Evolutionary conservation across 352 stramenopile genomes (phyloP), one percentile per base, ranked within the genome.

Genomic region (Phytopythium chamaehyphon): DNA sequence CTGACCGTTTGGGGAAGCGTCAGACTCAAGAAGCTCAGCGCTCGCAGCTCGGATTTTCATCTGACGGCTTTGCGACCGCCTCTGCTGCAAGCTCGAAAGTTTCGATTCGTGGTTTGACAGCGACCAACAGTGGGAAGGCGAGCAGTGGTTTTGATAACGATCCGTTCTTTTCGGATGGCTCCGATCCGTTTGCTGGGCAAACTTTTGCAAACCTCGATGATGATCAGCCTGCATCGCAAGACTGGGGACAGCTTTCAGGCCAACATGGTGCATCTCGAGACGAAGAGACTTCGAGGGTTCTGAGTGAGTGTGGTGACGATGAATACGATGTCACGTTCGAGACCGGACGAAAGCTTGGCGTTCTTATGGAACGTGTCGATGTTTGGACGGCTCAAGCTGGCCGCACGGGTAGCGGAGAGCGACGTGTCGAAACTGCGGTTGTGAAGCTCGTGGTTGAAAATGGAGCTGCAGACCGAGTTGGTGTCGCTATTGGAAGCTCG

Each of bases 401-500:
- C 5, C 28, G 28, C 5, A 33, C 28, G 9, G 28, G 28, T 18
- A 59, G 60, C 11, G 68, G 83, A 3, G 75, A 88, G 33, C 64
- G 71, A 11, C 71, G 75, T 9, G 71, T 77, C 18, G 78, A 92
- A 50, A 69, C 77, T 33, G 81, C 81, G 0, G 76, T 92, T 24
- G 81, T 92, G 44, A 92, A 92, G 55, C 66, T 92, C 19, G 78
- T 92, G 4, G 78, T 92, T 3, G 81, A 92, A 36, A 88, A 88
- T 47, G 81, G 81, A 5, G 70, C 81, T 14, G 81, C 78, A 3
- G 81, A 92, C 56, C 67, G 73, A 22, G 72, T 90, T 2, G 77
- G 73, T 5, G 81, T 92, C 22, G 67, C 59, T 8, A 73, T 83
- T 11, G 76, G 81, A 19, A 90, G 78, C 54, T 83, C 73, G 0